Base-by-base conservation (phyloP, 2,329 filamentous ascomycete species). In the Verticillium dahliae region DNA sequence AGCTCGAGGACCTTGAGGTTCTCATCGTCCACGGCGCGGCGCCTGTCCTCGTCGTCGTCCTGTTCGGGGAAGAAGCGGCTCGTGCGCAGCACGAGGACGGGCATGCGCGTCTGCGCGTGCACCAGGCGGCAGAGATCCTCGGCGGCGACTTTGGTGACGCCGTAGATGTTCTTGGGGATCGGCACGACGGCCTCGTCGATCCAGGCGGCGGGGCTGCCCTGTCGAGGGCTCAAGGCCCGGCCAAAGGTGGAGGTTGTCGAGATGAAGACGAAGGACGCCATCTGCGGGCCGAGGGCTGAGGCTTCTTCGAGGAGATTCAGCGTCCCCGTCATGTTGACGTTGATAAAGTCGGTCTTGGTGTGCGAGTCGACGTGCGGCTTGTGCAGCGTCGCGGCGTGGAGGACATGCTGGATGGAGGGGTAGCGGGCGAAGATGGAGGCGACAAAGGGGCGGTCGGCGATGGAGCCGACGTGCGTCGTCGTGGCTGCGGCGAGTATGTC, bases 1-100 rank as follows among this genome's bases (percentile, higher is more conserved):
- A 81, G 69, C 67, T 81, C 79, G n/a, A 79, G 68, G 6, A 80
- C 75, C 65, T 81, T 81, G 52, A 81, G 71, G 63, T 81, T 81
- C n/a, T 75, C 76, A 35, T 75, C 76, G 2, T 61, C 67, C 60
- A 79, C 69, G 2, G 69, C 65, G 9, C 63, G 65, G 31, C 77
- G 71, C 1, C 78, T 69, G 33, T 74, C 73, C 5, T 74, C 74
- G 60, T 80, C 78, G 61, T 81, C 79, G 58, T 81, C 79, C 18
- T 71, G 70, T 65, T 81, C 79, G 0, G 78, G 78, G 63, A 81
- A 81, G 72, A 82, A 82, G 57, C 80, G 76, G 58, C 74, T 77
- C 2, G 76, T 77, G n/a, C 79, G 75, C 9, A 82, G 71, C 6
- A 82, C 71, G 0, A 82, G 45, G 0, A 76, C 69, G 0, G 79